Evolutionary conservation across 2,329 filamentous ascomycete species (phyloP), one percentile per base, ranked within the genome.

Genomic region (Fusarium euwallaceae): DNA sequence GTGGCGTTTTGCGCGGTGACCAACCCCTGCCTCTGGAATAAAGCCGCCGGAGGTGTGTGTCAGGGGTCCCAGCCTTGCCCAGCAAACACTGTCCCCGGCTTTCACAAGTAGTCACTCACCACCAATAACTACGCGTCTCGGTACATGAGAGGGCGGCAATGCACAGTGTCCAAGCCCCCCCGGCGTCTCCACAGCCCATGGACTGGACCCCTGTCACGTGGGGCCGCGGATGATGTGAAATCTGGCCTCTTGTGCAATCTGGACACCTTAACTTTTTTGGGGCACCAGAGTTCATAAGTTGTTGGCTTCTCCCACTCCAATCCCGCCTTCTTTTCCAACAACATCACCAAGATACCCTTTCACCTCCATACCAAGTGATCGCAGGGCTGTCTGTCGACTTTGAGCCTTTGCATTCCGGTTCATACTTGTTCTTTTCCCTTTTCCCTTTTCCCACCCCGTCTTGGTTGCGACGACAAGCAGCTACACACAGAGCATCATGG

Each of bases 201-300:
- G 45, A 51, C 22, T 3, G 9, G 61, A 78, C 76, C 81, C 80
- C 80, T 81, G 81, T 82, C 79, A 81, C 76, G 79, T 82, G 80
- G 76, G 76, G 80, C 74, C 51, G 59, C 66, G 74, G 72, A 67
- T 75, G 73, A 80, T 76, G 80, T 85, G 85, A 84, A 86, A 87
- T 86, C 84, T 87, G 85, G 86, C 85, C 85, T 87, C 84, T 86
- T 84, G 81, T 81, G 78, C 80, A 78, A 80, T 83, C 78, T 85
- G 84, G 84, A 86, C 85, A 86, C 84, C 81, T 86, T 78, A 78
- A 83, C 78, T 81, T 83, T 83, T 82, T 78, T 78, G 74, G 73
- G 53, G 73, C 73, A 70, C 71, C 70, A 60, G 29, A 70, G 75
- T 82, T 84, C 81, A 81, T 84, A 85, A 85, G 82, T 78, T 67